phyloP scores from a whole-genome alignment of 345 rosid species.

The Bruguiera parviflora region DNA sequence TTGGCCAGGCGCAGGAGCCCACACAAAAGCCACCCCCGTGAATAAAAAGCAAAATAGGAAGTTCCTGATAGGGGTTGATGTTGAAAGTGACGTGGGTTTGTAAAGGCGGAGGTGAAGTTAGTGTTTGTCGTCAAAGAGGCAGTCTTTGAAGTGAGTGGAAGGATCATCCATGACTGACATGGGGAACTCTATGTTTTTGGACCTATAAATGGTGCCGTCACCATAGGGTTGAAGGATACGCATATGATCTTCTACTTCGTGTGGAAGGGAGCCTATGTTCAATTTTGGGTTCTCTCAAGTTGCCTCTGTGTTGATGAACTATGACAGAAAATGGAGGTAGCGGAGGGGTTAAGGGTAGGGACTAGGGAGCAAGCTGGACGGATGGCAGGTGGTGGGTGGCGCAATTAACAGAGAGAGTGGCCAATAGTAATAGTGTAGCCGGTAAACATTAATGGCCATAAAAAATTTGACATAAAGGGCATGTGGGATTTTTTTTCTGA shows the following conservation, averaged over 20 bases:
- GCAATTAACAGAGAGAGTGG: too few species aligned
- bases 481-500: too few species aligned
- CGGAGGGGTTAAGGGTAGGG: too few species aligned
- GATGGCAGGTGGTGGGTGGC: too few species aligned
- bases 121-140: conserved; percentile 40
- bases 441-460: too few species aligned
- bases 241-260: conserved; percentile 29
- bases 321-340: too few species aligned
- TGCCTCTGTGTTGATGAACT: too few species aligned
- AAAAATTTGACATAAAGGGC: too few species aligned
- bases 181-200: conserved; percentile 25
- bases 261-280: conserved; percentile 26
- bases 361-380: too few species aligned
- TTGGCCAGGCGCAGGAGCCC: conserved; percentile 75
- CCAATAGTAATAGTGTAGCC: too few species aligned
- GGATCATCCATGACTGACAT: conserved; percentile 29
- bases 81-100: conserved; percentile 22
- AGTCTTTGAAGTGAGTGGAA: conserved; percentile 51
- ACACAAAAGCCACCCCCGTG: conserved; percentile 91
- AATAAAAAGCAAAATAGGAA: conserved; percentile 25
- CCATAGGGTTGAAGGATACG: conserved; percentile 26
- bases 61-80: neutral
- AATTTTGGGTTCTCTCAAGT: too few species aligned
- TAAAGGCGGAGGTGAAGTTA: conserved; percentile 64
- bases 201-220: conserved; percentile 48